A percentile compares a stretch with the other conserved stretches of the same genome.
Evolutionary conservation across 352 stramenopile genomes (phyloP).

Genomic region (Pythium pyrilobum): DNA sequence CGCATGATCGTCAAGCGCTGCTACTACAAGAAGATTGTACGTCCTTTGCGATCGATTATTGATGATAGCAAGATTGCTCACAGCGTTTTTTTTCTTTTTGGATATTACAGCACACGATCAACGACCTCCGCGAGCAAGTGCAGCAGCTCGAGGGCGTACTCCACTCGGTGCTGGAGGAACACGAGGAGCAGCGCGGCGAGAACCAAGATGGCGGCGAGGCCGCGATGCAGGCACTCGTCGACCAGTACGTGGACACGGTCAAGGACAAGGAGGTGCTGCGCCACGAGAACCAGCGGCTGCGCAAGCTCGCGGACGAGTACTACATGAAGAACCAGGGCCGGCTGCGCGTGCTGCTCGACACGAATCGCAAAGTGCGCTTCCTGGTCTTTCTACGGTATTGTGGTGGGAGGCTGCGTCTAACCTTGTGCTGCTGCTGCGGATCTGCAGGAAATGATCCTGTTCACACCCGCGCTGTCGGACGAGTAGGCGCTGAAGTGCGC

Average conservation of each 20-base stretch:
- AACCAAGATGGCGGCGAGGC: neutral
- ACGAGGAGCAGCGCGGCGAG: constrained; percentile 3
- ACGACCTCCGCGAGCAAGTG: constrained; percentile 51
- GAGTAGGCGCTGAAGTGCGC: too few species aligned
- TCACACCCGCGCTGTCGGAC: constrained; percentile 14
- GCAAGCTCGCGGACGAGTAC: constrained; percentile 57
- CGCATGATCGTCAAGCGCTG: constrained; percentile 66
- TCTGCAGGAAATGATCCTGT: constrained; percentile 20
- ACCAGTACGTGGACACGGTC: constrained; percentile 25
- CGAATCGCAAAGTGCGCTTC: constrained; percentile 40
- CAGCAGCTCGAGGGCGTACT: constrained; percentile 16
- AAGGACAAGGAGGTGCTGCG: constrained; percentile 51
- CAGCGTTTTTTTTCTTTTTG: constrained; percentile 1
- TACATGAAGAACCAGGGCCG: constrained; percentile 79
- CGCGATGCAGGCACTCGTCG: neutral
- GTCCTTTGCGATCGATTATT: constrained; percentile 12
- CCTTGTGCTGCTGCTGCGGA: neutral
- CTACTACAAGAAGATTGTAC: constrained; percentile 82
- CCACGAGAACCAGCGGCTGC: constrained; percentile 60
- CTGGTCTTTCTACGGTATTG: neutral
- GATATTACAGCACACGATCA: constrained; percentile 52
- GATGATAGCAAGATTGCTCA: neutral
- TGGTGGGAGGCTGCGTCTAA: neutral
- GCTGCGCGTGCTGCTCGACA: constrained; percentile 51
- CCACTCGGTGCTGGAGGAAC: constrained; percentile 13